Evolutionary conservation across 805 yeast species (phyloP).

Genomic region (Cyberlindnera veronae): DNA sequence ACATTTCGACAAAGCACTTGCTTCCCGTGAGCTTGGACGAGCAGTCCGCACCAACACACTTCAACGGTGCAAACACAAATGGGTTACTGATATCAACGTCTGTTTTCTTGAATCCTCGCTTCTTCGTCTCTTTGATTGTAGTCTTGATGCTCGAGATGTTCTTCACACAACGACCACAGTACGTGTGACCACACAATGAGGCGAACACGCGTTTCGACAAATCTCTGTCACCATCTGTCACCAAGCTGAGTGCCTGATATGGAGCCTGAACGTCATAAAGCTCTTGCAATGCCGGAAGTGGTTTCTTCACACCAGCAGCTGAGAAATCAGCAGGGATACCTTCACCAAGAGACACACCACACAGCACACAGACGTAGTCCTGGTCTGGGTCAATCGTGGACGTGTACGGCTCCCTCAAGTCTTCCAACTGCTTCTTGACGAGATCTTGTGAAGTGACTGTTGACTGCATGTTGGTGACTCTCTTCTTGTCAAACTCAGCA

Average conservation of each 20-base stretch:
- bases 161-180: conserved; percentile 81
- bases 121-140: conserved; percentile 16
- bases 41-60: conserved; percentile 57
- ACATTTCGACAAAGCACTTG: conserved; percentile 55
- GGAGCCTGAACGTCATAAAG: conserved; percentile 52
- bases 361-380: conserved; percentile 55
- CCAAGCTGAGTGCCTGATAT: conserved; percentile 50
- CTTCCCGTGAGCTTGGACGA: conserved; percentile 39
- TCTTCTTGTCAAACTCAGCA: conserved; percentile 14
- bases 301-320: conserved; percentile 18
- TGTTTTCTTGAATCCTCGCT: conserved; percentile 19
- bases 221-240: conserved; percentile 54
- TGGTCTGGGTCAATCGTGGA: conserved; percentile 32
- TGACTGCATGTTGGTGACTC: conserved; percentile 9
- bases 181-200: conserved; percentile 77
- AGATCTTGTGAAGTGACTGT: conserved; percentile 3
- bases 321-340: conserved; percentile 59
- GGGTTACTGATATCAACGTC: conserved; percentile 31
- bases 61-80: conserved; percentile 49
- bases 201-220: conserved; percentile 64
- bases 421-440: not conserved
- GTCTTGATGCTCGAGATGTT: conserved; percentile 47
- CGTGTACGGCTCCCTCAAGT: conserved; percentile 18
- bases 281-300: conserved; percentile 31
- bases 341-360: conserved; percentile 69